Percentiles rank a stretch among this genome's conserved stretches.
Conservation (phyloP, 805 yeast species). For the Yarrowia alimentaria region DNA sequence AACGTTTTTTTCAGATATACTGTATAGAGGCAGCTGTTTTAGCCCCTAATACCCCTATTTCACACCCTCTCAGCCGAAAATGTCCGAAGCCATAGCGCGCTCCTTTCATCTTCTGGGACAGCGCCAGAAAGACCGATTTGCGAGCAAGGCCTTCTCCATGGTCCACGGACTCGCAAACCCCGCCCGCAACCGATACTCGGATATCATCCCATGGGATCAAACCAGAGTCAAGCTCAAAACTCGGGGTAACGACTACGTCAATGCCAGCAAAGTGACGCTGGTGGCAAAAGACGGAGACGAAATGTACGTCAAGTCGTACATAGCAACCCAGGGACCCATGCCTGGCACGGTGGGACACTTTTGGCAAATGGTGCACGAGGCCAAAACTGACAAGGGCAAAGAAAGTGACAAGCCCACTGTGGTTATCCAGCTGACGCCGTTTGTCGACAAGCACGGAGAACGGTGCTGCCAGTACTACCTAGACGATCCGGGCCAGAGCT, state of each 20-base stretch:
- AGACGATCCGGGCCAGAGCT: not conserved
- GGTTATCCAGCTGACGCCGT: conserved; percentile 72
- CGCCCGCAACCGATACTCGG: conserved; percentile 55
- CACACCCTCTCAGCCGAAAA: not conserved
- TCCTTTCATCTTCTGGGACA: not conserved
- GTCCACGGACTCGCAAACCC: conserved; percentile 31
- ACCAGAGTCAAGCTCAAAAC: conserved; percentile 49
- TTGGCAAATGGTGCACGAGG: conserved; percentile 64
- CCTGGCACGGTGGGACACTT: conserved; percentile 73
- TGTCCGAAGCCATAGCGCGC: conserved; percentile 1
- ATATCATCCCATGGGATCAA: conserved; percentile 65
- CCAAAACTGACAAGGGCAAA: conserved; percentile 38
- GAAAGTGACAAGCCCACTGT: conserved; percentile 66
- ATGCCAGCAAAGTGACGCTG: conserved; percentile 72
- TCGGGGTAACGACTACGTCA: conserved; percentile 60
- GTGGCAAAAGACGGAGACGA: conserved; percentile 34
- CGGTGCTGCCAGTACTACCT: conserved; percentile 79
- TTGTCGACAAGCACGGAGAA: conserved; percentile 60
- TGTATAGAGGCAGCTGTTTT: conserved; percentile 8
- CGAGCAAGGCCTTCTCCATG: too few relatives aligned
- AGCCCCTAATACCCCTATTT: conserved; percentile 8
- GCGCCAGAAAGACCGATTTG: conserved; percentile 4
- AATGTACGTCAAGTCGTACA: conserved; percentile 39
- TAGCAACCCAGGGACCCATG: conserved; percentile 91
- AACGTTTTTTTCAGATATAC: too few relatives aligned